Percentiles rank a stretch among this genome's conserved stretches.
Conservation (phyloP, 2,329 filamentous ascomycete genomes). For the Aspergillus calidoustus region DNA sequence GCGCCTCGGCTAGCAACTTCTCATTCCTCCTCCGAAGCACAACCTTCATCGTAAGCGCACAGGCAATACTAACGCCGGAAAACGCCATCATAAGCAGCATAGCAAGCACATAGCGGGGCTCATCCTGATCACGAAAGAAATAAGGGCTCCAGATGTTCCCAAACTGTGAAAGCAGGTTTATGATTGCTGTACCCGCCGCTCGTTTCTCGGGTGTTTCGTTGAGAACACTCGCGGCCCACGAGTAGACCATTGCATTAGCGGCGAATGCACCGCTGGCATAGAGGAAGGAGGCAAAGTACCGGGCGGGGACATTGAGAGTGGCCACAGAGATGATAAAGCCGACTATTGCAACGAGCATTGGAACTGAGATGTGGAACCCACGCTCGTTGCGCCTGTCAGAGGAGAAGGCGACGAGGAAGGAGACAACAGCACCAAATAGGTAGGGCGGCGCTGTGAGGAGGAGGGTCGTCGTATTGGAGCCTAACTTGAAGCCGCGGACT, state of each 20-base stretch:
- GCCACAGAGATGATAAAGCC: not conserved
- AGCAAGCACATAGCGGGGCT: conserved; percentile 34
- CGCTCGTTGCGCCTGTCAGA: not conserved
- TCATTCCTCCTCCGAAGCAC: not conserved
- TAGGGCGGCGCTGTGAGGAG: not conserved
- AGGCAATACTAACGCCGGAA: not conserved
- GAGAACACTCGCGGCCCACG: not conserved
- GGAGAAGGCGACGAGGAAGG: not conserved
- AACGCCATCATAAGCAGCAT: conserved; percentile 25
- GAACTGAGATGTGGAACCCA: not conserved
- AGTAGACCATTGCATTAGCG: not conserved
- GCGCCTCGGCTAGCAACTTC: not conserved
- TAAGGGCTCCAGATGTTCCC: conserved; percentile 40
- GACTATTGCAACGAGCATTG: not conserved
- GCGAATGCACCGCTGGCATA: not conserved
- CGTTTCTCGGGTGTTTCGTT: not conserved
- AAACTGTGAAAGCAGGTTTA: not conserved
- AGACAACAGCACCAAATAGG: not conserved
- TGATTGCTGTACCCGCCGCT: not conserved
- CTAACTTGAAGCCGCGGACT: not conserved
- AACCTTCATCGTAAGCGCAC: not conserved
- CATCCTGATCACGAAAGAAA: conserved; percentile 32
- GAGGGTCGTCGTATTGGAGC: not conserved
- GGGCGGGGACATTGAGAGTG: not conserved
- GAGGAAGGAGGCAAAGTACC: not conserved